These are phyloP conservation scores for Rhamnella rubrinervis DNA, from an alignment of 331 rosid species.

Conservation along the genomic window DNA sequence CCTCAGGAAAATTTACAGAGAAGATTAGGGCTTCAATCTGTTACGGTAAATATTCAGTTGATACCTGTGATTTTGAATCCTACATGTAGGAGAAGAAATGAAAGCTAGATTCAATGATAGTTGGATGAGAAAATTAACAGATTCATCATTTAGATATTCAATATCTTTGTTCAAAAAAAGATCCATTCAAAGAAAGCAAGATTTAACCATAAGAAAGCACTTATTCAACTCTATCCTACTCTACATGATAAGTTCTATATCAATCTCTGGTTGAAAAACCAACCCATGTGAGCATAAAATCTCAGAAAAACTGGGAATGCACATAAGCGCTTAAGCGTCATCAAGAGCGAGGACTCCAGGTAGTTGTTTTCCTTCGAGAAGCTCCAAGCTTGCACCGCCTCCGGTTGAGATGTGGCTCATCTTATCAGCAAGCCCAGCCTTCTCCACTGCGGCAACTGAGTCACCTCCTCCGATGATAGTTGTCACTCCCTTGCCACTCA, in stretches of 20 bases:
- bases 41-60: too few species aligned
- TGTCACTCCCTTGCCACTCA: conserved; percentile 81
- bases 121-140: too few species aligned
- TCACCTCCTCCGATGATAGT: conserved; percentile 98
- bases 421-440: conserved; percentile 87
- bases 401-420: conserved; percentile 99
- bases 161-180: conserved; percentile 21
- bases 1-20: too few species aligned
- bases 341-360: conserved; percentile 95
- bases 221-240: conserved; percentile 44
- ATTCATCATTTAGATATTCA: too few species aligned
- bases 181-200: conserved; percentile 20
- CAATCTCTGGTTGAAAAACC: conserved; percentile 37
- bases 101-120: too few species aligned
- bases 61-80: too few species aligned
- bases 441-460: conserved; percentile 96
- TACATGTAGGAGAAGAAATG: too few species aligned
- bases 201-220: conserved; percentile 21
- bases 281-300: conserved; percentile 34
- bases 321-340: conserved; percentile 50
- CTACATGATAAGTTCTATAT: conserved; percentile 22
- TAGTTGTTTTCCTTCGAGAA: conserved; percentile 91
- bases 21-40: too few species aligned
- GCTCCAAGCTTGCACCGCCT: conserved; percentile 98
- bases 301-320: conserved; percentile 1